These are phyloP conservation scores for Artemisia argyi DNA, from an alignment of 129 eudicot species.

Conservation along the genomic window DNA sequence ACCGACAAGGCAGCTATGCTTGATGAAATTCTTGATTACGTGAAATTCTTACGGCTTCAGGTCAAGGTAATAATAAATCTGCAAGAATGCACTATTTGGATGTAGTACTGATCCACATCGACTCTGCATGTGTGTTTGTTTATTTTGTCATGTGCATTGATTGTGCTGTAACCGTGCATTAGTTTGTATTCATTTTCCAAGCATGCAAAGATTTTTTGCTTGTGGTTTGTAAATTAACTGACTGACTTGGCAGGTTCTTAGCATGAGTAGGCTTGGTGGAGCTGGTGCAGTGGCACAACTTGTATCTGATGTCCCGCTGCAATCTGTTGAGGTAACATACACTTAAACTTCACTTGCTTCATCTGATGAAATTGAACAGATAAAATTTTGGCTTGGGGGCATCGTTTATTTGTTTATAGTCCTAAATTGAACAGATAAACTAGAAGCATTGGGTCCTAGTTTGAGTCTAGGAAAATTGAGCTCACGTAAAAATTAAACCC, in stretches of 20 bases:
- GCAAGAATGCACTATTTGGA: too few species aligned
- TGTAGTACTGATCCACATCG: too few species aligned
- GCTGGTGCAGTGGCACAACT: constrained; percentile 97
- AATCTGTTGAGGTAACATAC: constrained; percentile 64
- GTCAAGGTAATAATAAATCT: constrained; percentile 64
- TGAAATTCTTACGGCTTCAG: constrained; percentile 90
- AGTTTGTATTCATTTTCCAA: not conserved
- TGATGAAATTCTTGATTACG: constrained; percentile 93
- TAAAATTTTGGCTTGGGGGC: not conserved
- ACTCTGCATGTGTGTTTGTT: too few species aligned
- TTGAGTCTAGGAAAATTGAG: constrained; percentile 1
- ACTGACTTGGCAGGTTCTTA: constrained; percentile 63
- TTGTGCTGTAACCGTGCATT: not conserved
- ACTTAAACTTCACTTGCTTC: not conserved
- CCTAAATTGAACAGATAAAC: too few species aligned
- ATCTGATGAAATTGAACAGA: not conserved
- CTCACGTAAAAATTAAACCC: not conserved
- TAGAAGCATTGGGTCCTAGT: not conserved
- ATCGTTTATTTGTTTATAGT: not conserved
- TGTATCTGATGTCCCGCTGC: constrained; percentile 78
- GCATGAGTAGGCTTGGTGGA: constrained; percentile 99
- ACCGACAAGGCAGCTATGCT: constrained; percentile 98
- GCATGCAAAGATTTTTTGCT: not conserved
- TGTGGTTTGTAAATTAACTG: constrained; percentile 2
- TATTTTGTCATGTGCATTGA: not conserved